phyloP scores from a whole-genome alignment of 1,284 basidiomycete species.

The Mycosarcoma mackinlayi region DNA sequence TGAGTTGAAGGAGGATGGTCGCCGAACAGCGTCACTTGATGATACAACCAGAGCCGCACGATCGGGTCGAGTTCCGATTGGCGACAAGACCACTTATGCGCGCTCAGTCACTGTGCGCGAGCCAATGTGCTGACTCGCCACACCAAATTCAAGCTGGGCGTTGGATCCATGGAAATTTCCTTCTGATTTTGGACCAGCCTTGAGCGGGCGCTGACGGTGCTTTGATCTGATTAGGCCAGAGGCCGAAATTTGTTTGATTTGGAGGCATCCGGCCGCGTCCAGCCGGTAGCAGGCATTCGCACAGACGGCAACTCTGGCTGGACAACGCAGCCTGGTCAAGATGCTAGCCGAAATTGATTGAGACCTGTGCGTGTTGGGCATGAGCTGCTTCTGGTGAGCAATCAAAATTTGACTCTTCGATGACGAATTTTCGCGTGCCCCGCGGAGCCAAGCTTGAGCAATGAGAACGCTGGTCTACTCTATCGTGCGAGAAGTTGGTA shows the following conservation, averaged over 20 bases:
- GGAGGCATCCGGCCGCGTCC: background rate
- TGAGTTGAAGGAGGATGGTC: background rate
- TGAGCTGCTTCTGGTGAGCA: too few relatives aligned
- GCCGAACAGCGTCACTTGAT: background rate
- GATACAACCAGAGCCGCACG: background rate
- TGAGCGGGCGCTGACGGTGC: background rate
- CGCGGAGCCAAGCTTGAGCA: too few relatives aligned
- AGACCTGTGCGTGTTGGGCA: too few relatives aligned
- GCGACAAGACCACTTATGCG: too few relatives aligned
- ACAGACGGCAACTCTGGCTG: background rate
- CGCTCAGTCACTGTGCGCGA: too few relatives aligned
- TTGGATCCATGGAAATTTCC: background rate
- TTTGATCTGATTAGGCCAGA: background rate
- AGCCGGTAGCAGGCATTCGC: background rate
- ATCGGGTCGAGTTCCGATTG: slow-evolving; percentile 2
- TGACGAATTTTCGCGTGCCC: too few relatives aligned
- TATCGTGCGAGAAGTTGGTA: too few relatives aligned
- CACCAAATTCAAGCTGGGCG: background rate
- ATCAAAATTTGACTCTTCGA: too few relatives aligned
- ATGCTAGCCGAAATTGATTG: too few relatives aligned
- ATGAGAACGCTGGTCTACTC: too few relatives aligned
- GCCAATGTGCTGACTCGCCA: slow-evolving; percentile 1
- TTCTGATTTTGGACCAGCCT: background rate
- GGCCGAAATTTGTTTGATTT: background rate
- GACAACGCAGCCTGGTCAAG: too few relatives aligned